phyloP scores from a whole-genome alignment of 768 basidiomycete species.

The Stropharia rugosoannulata region DNA sequence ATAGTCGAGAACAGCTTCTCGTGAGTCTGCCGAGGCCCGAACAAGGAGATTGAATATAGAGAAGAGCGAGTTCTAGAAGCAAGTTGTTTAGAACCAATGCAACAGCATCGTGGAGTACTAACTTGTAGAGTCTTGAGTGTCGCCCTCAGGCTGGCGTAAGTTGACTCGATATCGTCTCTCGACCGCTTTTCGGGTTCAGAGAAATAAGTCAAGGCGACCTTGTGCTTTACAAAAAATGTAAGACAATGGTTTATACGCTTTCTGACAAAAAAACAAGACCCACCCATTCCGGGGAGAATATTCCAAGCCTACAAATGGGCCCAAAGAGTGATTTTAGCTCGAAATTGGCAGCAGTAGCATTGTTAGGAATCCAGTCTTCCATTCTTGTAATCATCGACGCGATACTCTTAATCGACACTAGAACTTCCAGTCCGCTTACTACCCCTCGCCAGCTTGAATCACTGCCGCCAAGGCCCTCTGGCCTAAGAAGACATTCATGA shows the following conservation, averaged over 20 bases:
- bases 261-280: slow-evolving; percentile 20
- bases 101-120: slow-evolving; percentile 5
- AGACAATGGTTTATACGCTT: slow-evolving; percentile 2
- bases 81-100: neutral
- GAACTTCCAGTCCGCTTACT: slow-evolving; percentile 73
- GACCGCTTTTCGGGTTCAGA: slow-evolving; percentile 79
- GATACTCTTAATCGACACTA: slow-evolving; percentile 81
- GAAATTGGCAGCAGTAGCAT: slow-evolving; percentile 58
- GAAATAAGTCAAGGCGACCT: slow-evolving; percentile 78
- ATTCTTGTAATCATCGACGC: slow-evolving; percentile 78
- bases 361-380: slow-evolving; percentile 68
- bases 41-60: slow-evolving; percentile 88
- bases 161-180: slow-evolving; percentile 74
- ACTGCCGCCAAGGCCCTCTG: slow-evolving; percentile 69
- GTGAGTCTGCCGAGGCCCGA: slow-evolving; percentile 71
- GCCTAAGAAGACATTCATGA: slow-evolving; percentile 61
- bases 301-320: slow-evolving; percentile 78
- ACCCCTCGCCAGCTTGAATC: slow-evolving; percentile 88
- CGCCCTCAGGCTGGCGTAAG: slow-evolving; percentile 81
- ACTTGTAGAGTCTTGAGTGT: slow-evolving; percentile 87
- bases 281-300: slow-evolving; percentile 91
- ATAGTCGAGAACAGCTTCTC: slow-evolving; percentile 82
- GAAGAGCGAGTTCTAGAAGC: slow-evolving; percentile 62
- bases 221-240: slow-evolving; percentile 49
- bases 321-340: slow-evolving; percentile 76